These are phyloP conservation scores for Phanerodontia chrysosporium DNA, from an alignment of 768 basidiomycete genomes.

Conservation along the genomic window DNA sequence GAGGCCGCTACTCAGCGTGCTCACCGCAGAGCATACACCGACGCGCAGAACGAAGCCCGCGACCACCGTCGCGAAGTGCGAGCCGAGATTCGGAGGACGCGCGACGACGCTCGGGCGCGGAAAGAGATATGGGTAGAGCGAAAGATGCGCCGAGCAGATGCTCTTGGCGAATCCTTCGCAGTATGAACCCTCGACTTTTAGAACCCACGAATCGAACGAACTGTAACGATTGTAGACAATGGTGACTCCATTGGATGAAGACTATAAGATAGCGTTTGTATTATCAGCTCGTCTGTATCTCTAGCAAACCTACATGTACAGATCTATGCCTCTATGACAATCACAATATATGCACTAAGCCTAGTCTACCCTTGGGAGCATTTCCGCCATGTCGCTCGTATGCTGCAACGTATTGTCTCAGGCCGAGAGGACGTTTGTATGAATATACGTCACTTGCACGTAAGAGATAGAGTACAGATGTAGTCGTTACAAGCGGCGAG, in stretches of 20 bases:
- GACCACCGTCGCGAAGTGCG: not conserved
- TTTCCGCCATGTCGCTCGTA: too few relatives aligned
- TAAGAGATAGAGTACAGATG: too few relatives aligned
- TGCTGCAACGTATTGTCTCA: too few relatives aligned
- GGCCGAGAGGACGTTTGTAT: too few relatives aligned
- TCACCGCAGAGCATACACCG: not conserved
- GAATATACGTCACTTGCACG: too few relatives aligned
- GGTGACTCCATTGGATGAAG: not conserved
- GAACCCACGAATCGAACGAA: not conserved
- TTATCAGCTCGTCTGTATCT: not conserved
- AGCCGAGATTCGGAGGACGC: not conserved
- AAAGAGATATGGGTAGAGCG: not conserved
- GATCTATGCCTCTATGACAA: not conserved
- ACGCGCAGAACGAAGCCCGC: not conserved
- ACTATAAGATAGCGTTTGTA: not conserved
- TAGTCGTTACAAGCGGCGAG: too few relatives aligned
- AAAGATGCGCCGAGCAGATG: not conserved
- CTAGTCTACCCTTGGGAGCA: too few relatives aligned
- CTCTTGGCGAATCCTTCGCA: not conserved
- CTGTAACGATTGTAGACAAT: not conserved
- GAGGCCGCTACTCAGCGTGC: conserved; percentile 1
- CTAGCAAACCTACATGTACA: not conserved
- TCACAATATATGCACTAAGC: not conserved
- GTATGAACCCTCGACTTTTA: not conserved
- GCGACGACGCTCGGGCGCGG: not conserved